These are phyloP conservation scores for Annona cherimola DNA, from an alignment of 164 flowering plant species.

Conservation along the genomic window DNA sequence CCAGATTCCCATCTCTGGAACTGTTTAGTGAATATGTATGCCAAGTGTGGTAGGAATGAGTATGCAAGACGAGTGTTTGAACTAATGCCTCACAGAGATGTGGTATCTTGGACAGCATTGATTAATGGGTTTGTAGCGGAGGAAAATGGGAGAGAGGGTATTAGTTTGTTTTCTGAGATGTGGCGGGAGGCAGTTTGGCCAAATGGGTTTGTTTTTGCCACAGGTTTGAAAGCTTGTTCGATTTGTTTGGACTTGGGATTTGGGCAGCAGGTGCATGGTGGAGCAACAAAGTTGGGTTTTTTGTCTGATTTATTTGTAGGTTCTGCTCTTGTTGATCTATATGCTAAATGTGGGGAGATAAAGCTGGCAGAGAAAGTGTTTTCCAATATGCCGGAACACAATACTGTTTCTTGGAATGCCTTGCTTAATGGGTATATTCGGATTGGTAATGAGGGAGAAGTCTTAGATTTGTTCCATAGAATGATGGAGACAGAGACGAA, in stretches of 20 bases:
- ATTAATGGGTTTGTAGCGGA: constrained; percentile 35
- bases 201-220: constrained; percentile 40
- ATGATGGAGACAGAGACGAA: constrained; percentile 34
- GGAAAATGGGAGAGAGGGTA: constrained; percentile 30
- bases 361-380: constrained; percentile 37
- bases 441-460: constrained; percentile 29
- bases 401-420: constrained; percentile 46
- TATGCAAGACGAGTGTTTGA: constrained; percentile 25
- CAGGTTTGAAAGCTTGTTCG: constrained; percentile 47
- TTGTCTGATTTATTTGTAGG: constrained; percentile 43
- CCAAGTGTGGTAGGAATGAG: constrained; percentile 26
- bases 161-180: constrained; percentile 36
- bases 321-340: constrained; percentile 48
- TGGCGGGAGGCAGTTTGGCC: constrained; percentile 31
- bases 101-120: constrained; percentile 46
- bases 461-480: constrained; percentile 26
- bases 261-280: constrained; percentile 48
- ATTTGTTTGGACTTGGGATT: constrained; percentile 28
- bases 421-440: constrained; percentile 48
- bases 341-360: constrained; percentile 47
- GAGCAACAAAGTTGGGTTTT: constrained; percentile 35
- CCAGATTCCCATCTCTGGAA: constrained; percentile 48
- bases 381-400: constrained; percentile 28
- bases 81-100: constrained; percentile 36
- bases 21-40: constrained; percentile 42